phyloP scores from a whole-genome alignment of 805 yeast species.

The Blastobotrys attinorum region DNA sequence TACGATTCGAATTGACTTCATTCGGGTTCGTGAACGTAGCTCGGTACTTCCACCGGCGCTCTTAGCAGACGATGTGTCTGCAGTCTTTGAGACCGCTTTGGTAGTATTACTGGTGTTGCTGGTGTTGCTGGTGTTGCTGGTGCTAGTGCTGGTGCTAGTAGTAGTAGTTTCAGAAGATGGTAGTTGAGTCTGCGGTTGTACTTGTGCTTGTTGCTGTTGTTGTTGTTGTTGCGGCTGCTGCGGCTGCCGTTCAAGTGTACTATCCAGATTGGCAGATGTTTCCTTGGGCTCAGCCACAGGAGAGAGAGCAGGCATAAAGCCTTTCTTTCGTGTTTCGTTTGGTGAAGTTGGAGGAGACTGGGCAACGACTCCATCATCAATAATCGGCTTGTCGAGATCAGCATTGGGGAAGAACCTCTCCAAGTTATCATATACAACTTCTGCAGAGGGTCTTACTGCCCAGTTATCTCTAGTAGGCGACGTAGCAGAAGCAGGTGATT shows the following conservation, averaged over 20 bases:
- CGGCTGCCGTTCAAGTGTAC: too few relatives aligned
- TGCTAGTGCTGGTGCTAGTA: background rate
- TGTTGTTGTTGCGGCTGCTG: too few relatives aligned
- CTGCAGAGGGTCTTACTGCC: constrained; percentile 92
- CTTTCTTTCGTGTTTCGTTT: background rate
- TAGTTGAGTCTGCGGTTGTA: background rate
- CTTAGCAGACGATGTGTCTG: background rate
- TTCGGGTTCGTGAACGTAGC: constrained; percentile 30
- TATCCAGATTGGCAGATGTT: background rate
- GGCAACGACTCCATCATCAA: constrained; percentile 57
- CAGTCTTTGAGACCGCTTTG: background rate
- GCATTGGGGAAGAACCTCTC: constrained; percentile 90
- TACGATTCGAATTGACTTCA: constrained; percentile 88
- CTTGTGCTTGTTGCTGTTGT: too few relatives aligned
- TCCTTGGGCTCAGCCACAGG: constrained; percentile 17
- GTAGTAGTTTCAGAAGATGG: background rate
- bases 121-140: background rate
- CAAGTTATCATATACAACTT: constrained; percentile 82
- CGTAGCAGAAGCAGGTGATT: constrained; percentile 11
- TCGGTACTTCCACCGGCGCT: background rate
- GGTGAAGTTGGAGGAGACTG: constrained; percentile 22
- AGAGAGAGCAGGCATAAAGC: constrained; percentile 8
- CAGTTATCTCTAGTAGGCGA: constrained; percentile 26
- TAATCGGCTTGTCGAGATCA: constrained; percentile 84
- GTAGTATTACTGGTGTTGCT: background rate